Base-by-base conservation (phyloP, 768 basidiomycete species). In the Auricularia auricula-judae region DNA sequence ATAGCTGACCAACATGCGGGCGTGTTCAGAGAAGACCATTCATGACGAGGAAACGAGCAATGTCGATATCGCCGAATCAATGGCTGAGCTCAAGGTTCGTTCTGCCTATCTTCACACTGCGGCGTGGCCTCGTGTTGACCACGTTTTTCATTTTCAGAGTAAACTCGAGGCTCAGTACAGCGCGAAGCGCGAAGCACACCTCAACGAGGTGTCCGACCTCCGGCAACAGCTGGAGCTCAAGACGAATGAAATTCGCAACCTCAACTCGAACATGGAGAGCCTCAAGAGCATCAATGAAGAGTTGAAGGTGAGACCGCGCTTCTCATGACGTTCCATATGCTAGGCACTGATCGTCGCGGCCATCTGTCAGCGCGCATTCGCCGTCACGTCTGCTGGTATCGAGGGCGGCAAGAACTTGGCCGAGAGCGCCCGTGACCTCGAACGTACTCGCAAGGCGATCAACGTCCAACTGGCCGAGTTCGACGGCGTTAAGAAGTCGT, bases 381-480 rank as follows among this genome's bases (percentile, higher is more conserved):
- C 93, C 62, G 93, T 94, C 62, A 96, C 96, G 12, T 95, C 96
- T 65, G 93, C 94, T 65, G 96, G 97, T 61, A 93, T 96, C 69
- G 93, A 96, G 73, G 95, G 95, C 63, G 94, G 95, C 60, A 97
- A 93, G 82, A 94, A 91, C 75, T 84, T 98, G 51, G 97, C 93
- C 36, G 93, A 97, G 78, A 94, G 93, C 71, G 93, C 96, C 2
- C 91, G 94, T 77, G 97, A 99, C 77, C 85, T 98, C 68, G 97
- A 99, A 77, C 84, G 96, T 64, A 93, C 92, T 56, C 86, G 97
- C 69, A 98, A 97, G 77, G 91, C 92, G 12, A 94, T 97, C 77
- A 96, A 93, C 67, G 89, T 94, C n/a, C 96, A 98, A 72, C 86
- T 96, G 65, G 92, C 95, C 66, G 97, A 99, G 73, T 99, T 99